These are phyloP conservation scores for Sclerotinia subarctica DNA, from an alignment of 2,329 filamentous ascomycete species.

Conservation along the genomic window DNA sequence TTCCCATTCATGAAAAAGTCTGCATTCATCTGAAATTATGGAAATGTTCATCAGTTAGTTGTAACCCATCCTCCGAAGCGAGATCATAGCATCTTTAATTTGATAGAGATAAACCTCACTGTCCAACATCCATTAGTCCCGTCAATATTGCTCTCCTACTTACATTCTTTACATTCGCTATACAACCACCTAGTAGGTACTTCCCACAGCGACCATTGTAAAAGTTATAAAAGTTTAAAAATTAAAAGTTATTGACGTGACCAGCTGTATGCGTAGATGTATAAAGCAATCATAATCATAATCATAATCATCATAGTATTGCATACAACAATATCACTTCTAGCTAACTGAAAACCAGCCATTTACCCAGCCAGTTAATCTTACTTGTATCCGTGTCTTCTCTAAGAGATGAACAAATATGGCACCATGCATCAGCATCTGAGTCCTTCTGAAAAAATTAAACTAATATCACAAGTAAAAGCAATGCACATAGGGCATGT, in stretches of 20 bases:
- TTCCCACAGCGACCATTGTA: too few species aligned
- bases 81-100: background rate
- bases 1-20: background rate
- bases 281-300: too few species aligned
- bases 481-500: constrained; percentile 13
- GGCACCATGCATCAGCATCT: constrained; percentile 3
- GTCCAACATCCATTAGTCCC: background rate
- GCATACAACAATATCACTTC: background rate
- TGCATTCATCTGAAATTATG: background rate
- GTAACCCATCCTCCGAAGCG: background rate
- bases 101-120: too few species aligned
- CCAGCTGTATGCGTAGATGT: too few species aligned
- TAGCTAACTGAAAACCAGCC: constrained; percentile 1
- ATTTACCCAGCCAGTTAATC: background rate
- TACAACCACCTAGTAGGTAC: too few species aligned
- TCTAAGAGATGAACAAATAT: constrained; percentile 10
- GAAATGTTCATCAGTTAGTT: constrained; percentile 1
- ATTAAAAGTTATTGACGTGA: too few species aligned
- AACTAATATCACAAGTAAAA: constrained; percentile 11
- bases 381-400: constrained; percentile 3
- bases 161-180: too few species aligned
- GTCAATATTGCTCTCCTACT: background rate
- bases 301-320: constrained; percentile 4
- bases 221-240: too few species aligned
- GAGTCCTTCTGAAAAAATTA: constrained; percentile 12